Conservation (phyloP, 2,329 filamentous ascomycete genomes). For the Penicillium hesseltinei region DNA sequence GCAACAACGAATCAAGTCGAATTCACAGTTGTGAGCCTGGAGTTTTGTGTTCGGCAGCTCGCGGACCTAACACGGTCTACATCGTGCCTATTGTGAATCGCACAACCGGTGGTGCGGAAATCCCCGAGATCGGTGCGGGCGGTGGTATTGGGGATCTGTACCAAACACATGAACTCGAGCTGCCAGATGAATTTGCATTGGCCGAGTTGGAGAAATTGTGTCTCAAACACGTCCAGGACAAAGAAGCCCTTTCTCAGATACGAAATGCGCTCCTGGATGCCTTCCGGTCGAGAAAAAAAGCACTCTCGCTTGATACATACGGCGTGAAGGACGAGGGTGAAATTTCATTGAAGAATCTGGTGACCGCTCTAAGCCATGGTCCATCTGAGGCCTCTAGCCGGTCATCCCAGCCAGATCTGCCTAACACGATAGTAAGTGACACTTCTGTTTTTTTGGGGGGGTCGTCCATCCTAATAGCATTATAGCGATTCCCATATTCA, state of each 20-base stretch:
- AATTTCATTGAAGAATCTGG: slow-evolving; percentile 39
- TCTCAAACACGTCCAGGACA: slow-evolving; percentile 37
- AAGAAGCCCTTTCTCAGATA: slow-evolving; percentile 27
- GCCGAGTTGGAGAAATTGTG: slow-evolving; percentile 56
- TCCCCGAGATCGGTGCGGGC: slow-evolving; percentile 73
- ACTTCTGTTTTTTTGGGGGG: neutral
- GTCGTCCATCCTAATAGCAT: slow-evolving; percentile 4
- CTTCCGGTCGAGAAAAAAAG: slow-evolving; percentile 33
- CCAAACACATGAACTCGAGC: slow-evolving; percentile 64
- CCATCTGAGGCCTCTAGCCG: slow-evolving; percentile 1
- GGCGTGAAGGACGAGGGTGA: slow-evolving; percentile 39
- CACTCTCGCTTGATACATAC: slow-evolving; percentile 39
- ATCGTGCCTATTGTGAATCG: slow-evolving; percentile 77
- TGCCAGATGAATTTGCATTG: slow-evolving; percentile 50
- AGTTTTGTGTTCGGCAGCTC: slow-evolving; percentile 43
- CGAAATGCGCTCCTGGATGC: slow-evolving; percentile 33
- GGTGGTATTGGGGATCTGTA: slow-evolving; percentile 75
- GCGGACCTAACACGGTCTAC: slow-evolving; percentile 59
- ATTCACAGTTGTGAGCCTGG: slow-evolving; percentile 86
- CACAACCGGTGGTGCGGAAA: slow-evolving; percentile 54
- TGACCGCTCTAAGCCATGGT: slow-evolving; percentile 31
- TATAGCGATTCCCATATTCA: slow-evolving; percentile 73
- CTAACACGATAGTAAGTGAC: slow-evolving; percentile 38
- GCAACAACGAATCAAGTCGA: slow-evolving; percentile 58
- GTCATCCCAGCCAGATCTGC: slow-evolving; percentile 14